Percentiles rank a stretch among this genome's conserved stretches.
Conservation (phyloP, 352 stramenopile species). For the Globisporangium lucens region DNA sequence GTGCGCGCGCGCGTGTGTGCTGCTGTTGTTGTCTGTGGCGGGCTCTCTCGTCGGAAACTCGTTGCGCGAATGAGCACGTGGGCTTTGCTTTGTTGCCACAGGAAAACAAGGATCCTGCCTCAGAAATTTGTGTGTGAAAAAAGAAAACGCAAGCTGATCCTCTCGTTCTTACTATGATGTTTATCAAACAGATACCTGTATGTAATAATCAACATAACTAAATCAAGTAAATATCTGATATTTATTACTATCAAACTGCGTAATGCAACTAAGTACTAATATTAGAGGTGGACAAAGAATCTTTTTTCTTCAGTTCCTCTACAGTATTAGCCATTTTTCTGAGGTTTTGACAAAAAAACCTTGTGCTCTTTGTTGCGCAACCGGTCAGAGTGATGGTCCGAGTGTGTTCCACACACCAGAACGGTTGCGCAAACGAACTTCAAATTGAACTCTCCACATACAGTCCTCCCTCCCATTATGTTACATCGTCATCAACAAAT, state of each 20-base stretch:
- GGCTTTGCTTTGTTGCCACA: neutral
- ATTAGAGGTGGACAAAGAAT: neutral
- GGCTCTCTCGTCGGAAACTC: neutral
- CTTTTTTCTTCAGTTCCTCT: neutral
- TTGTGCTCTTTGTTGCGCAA: constrained; percentile 4
- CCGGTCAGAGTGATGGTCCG: neutral
- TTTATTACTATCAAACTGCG: neutral
- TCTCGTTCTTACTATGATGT: neutral
- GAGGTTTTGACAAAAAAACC: constrained; percentile 8
- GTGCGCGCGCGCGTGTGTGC: neutral
- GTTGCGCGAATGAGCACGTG: neutral
- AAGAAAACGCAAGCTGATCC: constrained; percentile 1
- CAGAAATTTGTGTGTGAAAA: constrained; percentile 6
- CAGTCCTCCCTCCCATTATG: no score
- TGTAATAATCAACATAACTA: neutral
- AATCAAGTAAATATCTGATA: neutral
- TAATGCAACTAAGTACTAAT: neutral
- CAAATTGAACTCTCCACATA: neutral
- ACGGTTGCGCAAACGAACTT: constrained; percentile 2
- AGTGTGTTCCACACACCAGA: neutral
- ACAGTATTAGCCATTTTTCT: neutral
- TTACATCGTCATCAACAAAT: no score
- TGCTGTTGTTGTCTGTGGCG: neutral
- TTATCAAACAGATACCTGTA: neutral
- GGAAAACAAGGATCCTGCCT: constrained; percentile 7